Conservation (phyloP, 2,329 filamentous ascomycete genomes). For the Gaeumannomyces tritici region DNA sequence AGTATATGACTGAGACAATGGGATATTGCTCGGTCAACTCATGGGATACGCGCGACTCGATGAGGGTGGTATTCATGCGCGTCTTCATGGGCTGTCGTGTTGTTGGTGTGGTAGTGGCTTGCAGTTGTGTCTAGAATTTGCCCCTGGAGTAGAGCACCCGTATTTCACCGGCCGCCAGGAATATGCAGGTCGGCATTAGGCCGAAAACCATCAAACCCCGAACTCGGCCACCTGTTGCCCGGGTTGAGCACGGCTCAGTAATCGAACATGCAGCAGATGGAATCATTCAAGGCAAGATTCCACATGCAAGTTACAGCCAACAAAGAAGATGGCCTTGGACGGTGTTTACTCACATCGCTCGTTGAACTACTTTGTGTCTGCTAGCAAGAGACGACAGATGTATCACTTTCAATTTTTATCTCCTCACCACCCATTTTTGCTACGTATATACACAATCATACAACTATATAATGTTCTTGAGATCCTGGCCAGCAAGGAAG, state of each 20-base stretch:
- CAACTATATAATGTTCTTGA: slow-evolving; percentile 37
- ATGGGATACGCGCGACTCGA: not conserved
- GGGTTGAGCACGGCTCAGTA: not conserved
- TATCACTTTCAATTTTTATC: not conserved
- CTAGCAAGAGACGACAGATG: too few species aligned
- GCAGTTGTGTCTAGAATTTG: too few species aligned
- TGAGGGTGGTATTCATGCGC: too few species aligned
- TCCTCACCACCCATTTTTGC: not conserved
- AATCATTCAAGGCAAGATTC: not conserved
- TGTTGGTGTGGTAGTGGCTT: too few species aligned
- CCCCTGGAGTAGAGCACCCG: too few species aligned
- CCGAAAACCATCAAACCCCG: too few species aligned
- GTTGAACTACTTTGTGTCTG: not conserved
- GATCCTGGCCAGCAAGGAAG: slow-evolving; percentile 46
- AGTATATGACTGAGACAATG: too few species aligned
- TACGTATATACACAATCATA: slow-evolving; percentile 6
- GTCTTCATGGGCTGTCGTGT: too few species aligned
- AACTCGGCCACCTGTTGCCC: too few species aligned
- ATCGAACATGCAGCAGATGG: not conserved
- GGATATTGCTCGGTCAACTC: not conserved
- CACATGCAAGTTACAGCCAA: not conserved
- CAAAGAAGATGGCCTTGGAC: not conserved
- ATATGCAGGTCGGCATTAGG: too few species aligned
- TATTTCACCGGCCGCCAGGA: too few species aligned
- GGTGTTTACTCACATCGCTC: not conserved